Evolutionary conservation across 1,139 yeast genomes (phyloP), one percentile per base, ranked within the genome.

Genomic region (Kodamaea suecica): DNA sequence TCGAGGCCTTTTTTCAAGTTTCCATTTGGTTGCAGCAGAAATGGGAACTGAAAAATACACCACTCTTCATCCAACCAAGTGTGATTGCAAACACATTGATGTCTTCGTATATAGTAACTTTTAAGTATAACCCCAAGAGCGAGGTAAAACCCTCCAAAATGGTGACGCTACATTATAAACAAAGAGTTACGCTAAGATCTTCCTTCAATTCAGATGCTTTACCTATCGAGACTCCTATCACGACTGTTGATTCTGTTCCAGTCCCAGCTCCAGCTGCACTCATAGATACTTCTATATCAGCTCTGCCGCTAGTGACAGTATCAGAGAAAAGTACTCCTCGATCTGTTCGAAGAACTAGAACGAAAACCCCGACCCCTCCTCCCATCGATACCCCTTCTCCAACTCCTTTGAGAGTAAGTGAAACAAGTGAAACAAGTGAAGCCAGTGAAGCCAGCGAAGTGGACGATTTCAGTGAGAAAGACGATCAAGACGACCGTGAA

Each of bases 51-150:
- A 19, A 19, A 19, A 19, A n/a, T n/a, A n/a, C n/a, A n/a, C n/a
- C n/a, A n/a, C n/a, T n/a, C n/a, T n/a, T n/a, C n/a, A n/a, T n/a
- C n/a, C n/a, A n/a, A n/a, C n/a, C n/a, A n/a, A n/a, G n/a, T n/a
- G n/a, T n/a, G n/a, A n/a, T n/a, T n/a, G n/a, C n/a, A n/a, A n/a
- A n/a, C n/a, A n/a, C n/a, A 28, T 24, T 11, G 4, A 33, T 33
- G 34, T 21, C 30, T 15, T 30, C 37, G 23, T 34, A 25, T 19
- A 17, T 30, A 17, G 37, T 34, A 12, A 15, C 36, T 11, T 33
- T 41, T 12, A 35, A 35, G 23, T 41, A 39, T 36, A 36, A 34
- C 30, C 21, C 21, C 9, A 39, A 35, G 33, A 38, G 31, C 17
- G 19, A 12, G 11, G 27, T 17, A 4, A 24, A 26, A 29, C 19